Evolutionary conservation across 78 protist species (phyloP), one percentile per base, ranked within the genome.

Genomic region (Speleostelium caveatum): DNA sequence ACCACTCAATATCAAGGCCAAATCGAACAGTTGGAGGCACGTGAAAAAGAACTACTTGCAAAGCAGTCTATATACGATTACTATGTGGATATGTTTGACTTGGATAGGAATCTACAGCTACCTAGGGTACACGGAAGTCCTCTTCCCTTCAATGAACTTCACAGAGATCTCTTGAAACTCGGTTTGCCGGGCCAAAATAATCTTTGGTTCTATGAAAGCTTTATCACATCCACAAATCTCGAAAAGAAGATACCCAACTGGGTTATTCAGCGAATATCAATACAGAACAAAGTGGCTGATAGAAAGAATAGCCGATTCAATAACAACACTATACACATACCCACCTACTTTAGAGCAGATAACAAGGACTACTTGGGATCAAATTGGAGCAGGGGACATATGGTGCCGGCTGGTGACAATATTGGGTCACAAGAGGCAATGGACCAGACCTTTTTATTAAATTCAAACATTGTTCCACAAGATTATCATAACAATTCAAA

Each of bases 401-500:
- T 83, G 79, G 72, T 71, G 2, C 91, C 91, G 0, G 91, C 91
- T 8, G 74, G 75, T 10, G 91, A 83, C 67, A 69, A 55, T 62
- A 30, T 61, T 0, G 30, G 53, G 3, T 42, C 71, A 4, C 91
- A 83, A 69, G 58, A 56, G 42, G 51, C 77, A 19, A 83, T 83
- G 91, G 33, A 72, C 53, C 91, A 83, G 30, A 83, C 91, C 3
- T 83, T 83, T 32, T 33, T 83, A 3, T 45, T 83, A 2, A 83
- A 83, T 42, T 28, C 91, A 36, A 83, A 83, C 36, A 83, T 83
- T 0, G 91, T 83, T 16, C 91, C 91, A 35, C 79, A 83, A 51
- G 74, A 83, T 42, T 12, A 69, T 10, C 69, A 59, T 17, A 83
- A 83, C 53, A 83, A 83, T 33, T 36, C 17, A 6, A 71, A 71